Evolutionary conservation across 139 green algal species (phyloP), one percentile per base, ranked within the genome.

Genomic region (Ettlia oleoabundans): DNA sequence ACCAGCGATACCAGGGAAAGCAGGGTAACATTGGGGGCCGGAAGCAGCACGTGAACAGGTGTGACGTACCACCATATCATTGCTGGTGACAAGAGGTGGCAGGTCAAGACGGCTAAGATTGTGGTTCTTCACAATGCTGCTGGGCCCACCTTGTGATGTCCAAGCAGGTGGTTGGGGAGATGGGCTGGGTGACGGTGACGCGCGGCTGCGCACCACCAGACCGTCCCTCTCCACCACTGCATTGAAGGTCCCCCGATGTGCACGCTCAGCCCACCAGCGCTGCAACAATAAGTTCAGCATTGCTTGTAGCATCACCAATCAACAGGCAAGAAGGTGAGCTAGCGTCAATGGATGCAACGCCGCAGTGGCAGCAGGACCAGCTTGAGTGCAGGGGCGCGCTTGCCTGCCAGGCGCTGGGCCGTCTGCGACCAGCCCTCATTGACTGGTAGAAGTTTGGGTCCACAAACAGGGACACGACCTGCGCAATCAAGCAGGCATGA

Each of bases 231-330:
- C 81, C 22, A 89, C 79, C 24, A 92, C 69, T 22, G 84, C 78
- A 47, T 89, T 89, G 76, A 90, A 85, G 22, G 82, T 90, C 72
- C 76, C 82, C 18, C 51, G 53, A 63, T 61, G 40, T 28, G 66
- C 51, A 26, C 67, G 67, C 24, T 85, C 70, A 1, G 37, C 51
- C 80, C 80, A 90, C 74, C 82, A 90, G 18, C 38, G 30, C 30
- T 84, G 67, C 86, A 80, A 58, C n/a, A n/a, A n/a, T n/a, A n/a
- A n/a, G n/a, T n/a, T n/a, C n/a, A n/a, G n/a, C n/a, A n/a, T n/a
- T n/a, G n/a, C n/a, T n/a, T n/a, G n/a, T n/a, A n/a, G n/a, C n/a
- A n/a, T n/a, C n/a, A n/a, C n/a, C n/a, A n/a, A n/a, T n/a, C n/a
- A n/a, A n/a, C n/a, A n/a, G n/a, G n/a, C n/a, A n/a, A n/a, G n/a